Evolutionary conservation across 1,284 basidiomycete species (phyloP).

Genomic region (Ustilago cynodontis): DNA sequence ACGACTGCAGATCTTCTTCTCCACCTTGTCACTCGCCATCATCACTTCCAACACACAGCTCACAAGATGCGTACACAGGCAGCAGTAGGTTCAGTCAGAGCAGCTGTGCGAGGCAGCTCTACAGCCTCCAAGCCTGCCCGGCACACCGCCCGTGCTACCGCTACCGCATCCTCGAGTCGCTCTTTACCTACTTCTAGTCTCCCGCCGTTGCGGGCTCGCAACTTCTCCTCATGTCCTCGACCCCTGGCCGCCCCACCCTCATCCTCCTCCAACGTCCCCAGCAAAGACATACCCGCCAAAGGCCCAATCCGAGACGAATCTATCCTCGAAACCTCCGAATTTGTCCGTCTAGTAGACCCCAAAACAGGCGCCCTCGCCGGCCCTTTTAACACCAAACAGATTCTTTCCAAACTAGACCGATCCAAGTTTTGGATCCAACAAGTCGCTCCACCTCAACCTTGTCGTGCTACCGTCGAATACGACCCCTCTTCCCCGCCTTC

Average conservation of each 20-base stretch:
- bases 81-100: background rate
- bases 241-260: conserved; percentile 5
- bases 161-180: background rate
- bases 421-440: conserved; percentile 56
- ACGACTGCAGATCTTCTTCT: conserved; percentile 3
- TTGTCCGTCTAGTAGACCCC: conserved; percentile 60
- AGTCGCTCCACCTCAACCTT: conserved; percentile 43
- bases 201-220: background rate
- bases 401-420: conserved; percentile 59
- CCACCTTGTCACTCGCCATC: background rate
- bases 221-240: background rate
- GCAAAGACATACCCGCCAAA: conserved; percentile 7
- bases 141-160: background rate
- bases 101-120: background rate
- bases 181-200: background rate
- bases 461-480: conserved; percentile 19
- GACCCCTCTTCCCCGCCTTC: conserved; percentile 5
- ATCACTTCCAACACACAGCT: background rate
- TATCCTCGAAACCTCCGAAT: conserved; percentile 28
- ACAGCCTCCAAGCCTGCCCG: background rate
- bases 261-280: background rate
- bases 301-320: conserved; percentile 40
- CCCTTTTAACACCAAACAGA: conserved; percentile 42
- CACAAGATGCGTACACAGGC: conserved; percentile 17
- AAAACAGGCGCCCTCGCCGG: conserved; percentile 55